These are phyloP conservation scores for Jamesozyma lodderae DNA, from an alignment of 805 yeast genomes.

Conservation along the genomic window DNA sequence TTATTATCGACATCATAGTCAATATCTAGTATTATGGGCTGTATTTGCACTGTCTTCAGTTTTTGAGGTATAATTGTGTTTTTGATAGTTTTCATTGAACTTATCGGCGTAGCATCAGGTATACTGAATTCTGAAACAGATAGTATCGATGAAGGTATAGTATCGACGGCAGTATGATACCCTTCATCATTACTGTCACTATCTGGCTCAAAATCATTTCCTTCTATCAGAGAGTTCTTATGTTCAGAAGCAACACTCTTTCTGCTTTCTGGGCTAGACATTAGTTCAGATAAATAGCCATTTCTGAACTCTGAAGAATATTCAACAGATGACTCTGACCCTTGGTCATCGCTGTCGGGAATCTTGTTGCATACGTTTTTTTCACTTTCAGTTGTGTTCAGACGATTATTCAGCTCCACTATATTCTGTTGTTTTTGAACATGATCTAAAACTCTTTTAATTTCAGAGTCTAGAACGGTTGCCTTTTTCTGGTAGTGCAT, in stretches of 20 bases:
- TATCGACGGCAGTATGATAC: constrained; percentile 4
- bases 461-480: constrained; percentile 10
- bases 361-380: background rate
- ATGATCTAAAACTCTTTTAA: constrained; percentile 16
- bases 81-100: background rate
- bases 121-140: constrained; percentile 4
- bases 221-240: constrained; percentile 1
- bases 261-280: constrained; percentile 21
- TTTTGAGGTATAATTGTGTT: background rate
- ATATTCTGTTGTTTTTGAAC: constrained; percentile 7
- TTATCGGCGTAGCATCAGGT: background rate
- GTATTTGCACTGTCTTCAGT: background rate
- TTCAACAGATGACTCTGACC: background rate
- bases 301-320: background rate
- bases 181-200: constrained; percentile 1
- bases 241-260: background rate
- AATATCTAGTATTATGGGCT: background rate
- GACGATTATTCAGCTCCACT: constrained; percentile 1
- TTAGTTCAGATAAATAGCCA: constrained; percentile 6
- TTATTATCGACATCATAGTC: background rate
- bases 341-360: background rate
- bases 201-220: too few relatives aligned
- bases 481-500: background rate
- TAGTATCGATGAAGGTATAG: background rate
- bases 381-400: background rate